Evolutionary conservation across 208 protist species (phyloP).

Genomic region (Zelonia costaricensis): DNA sequence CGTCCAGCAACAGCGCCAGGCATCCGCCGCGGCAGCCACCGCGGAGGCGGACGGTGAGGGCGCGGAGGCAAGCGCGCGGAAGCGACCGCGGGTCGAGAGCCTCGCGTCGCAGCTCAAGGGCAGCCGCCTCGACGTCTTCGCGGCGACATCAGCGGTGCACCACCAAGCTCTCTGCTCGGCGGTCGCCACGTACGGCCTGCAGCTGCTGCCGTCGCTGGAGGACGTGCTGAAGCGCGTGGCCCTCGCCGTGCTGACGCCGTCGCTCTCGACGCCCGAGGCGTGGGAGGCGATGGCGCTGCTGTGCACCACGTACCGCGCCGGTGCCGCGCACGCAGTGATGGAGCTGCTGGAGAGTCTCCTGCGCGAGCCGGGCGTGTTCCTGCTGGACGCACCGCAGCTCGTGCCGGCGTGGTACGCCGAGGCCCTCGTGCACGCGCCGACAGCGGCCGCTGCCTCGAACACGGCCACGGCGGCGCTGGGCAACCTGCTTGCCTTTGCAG

Average conservation of each 20-base stretch:
- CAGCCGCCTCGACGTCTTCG: slow-evolving; percentile 41
- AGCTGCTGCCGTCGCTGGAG: slow-evolving; percentile 59
- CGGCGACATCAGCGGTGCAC: slow-evolving; percentile 52
- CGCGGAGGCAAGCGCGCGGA: not conserved
- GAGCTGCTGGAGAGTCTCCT: slow-evolving; percentile 61
- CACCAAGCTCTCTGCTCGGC: slow-evolving; percentile 33
- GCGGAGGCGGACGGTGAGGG: not conserved
- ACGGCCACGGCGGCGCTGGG: slow-evolving; percentile 7
- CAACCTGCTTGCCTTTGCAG: slow-evolving; percentile 16
- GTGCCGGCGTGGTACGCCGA: slow-evolving; percentile 30
- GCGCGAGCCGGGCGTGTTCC: slow-evolving; percentile 38
- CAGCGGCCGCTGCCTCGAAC: slow-evolving; percentile 15
- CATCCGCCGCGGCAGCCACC: not conserved
- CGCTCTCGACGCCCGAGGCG: slow-evolving; percentile 34
- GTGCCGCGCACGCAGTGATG: slow-evolving; percentile 39
- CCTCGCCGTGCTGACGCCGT: slow-evolving; percentile 46
- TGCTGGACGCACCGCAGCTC: slow-evolving; percentile 50
- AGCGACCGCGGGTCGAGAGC: slow-evolving; percentile 15
- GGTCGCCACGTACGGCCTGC: slow-evolving; percentile 39
- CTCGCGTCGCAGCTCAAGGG: too few relatives aligned
- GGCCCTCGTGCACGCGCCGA: slow-evolving; percentile 13
- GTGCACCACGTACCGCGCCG: slow-evolving; percentile 53
- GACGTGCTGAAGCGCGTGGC: slow-evolving; percentile 47
- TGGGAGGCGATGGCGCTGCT: slow-evolving; percentile 66
- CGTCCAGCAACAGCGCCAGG: slow-evolving; percentile 17